These are phyloP conservation scores for Chalciporus pseudorubinellus DNA, from an alignment of 768 basidiomycete species.

Conservation along the genomic window DNA sequence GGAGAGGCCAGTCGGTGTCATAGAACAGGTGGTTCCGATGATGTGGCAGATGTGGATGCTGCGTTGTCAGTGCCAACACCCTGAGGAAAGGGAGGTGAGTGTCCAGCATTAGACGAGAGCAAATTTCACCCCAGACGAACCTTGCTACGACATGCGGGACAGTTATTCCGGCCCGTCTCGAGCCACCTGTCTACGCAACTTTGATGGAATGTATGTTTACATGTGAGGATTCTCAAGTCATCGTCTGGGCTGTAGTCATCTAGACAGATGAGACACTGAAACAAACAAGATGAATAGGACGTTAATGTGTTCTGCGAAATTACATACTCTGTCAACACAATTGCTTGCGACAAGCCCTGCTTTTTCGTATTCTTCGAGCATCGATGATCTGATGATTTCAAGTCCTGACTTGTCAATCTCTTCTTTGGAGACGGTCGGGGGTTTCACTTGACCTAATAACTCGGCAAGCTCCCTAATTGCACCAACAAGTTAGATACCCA, in stretches of 20 bases:
- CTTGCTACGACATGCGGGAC: constrained; percentile 85
- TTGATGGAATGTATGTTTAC: constrained; percentile 89
- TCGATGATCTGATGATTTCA: constrained; percentile 60
- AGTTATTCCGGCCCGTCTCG: constrained; percentile 81
- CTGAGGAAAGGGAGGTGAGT: constrained; percentile 5
- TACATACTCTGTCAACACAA: constrained; percentile 73
- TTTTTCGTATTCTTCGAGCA: constrained; percentile 52
- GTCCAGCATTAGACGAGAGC: not conserved
- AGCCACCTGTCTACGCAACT: constrained; percentile 89
- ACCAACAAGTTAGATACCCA: not conserved
- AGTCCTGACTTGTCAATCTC: constrained; percentile 86
- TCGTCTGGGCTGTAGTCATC: constrained; percentile 81
- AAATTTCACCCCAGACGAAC: constrained; percentile 36
- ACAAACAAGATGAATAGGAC: not conserved
- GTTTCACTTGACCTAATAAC: constrained; percentile 76
- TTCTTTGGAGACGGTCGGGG: constrained; percentile 76
- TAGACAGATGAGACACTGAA: constrained; percentile 80
- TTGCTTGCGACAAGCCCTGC: constrained; percentile 69
- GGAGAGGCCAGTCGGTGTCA: constrained; percentile 7
- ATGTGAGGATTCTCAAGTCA: constrained; percentile 75
- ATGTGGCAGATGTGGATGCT: constrained; percentile 6
- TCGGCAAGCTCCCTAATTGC: constrained; percentile 72
- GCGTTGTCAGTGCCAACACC: constrained; percentile 25
- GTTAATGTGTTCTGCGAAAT: not conserved
- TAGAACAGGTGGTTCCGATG: constrained; percentile 4